phyloP scores from a whole-genome alignment of 306 rosid species.

The Cucurbita maxima region DNA sequence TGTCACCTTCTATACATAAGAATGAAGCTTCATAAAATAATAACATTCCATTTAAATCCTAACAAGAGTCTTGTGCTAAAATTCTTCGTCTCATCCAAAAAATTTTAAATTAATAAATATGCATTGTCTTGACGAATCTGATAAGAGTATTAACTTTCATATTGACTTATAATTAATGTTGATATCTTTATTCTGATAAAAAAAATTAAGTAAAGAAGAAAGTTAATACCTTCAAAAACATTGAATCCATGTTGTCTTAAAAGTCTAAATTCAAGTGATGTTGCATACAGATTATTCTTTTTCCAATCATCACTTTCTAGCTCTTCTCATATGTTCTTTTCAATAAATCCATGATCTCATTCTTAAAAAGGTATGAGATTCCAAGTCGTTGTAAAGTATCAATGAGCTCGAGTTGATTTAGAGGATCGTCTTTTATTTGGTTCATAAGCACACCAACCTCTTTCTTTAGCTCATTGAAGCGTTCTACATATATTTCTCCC shows the following conservation, averaged over 20 bases:
- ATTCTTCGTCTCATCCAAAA: too few species aligned
- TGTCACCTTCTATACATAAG: too few species aligned
- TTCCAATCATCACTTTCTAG: not conserved
- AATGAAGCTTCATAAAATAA: too few species aligned
- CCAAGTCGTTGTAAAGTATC: not conserved
- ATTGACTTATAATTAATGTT: too few species aligned
- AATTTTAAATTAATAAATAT: too few species aligned
- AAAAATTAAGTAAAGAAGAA: too few species aligned
- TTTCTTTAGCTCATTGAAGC: not conserved
- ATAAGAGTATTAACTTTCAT: too few species aligned
- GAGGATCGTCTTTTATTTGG: not conserved
- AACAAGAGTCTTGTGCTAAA: too few species aligned
- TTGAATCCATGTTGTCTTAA: not conserved
- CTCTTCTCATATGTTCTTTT: not conserved
- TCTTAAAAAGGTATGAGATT: not conserved
- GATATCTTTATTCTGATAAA: too few species aligned
- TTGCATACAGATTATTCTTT: not conserved
- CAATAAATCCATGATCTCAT: not conserved
- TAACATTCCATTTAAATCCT: too few species aligned
- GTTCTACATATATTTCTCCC: not conserved
- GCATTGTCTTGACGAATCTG: too few species aligned
- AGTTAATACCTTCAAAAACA: too few species aligned
- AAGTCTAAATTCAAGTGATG: not conserved
- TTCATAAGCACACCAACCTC: not conserved
- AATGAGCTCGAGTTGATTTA: not conserved